A percentile compares a stretch with the other conserved stretches of the same genome.
These are phyloP conservation scores for Boletus speciosus DNA, from an alignment of 768 basidiomycete genomes.

Conservation along the genomic window DNA sequence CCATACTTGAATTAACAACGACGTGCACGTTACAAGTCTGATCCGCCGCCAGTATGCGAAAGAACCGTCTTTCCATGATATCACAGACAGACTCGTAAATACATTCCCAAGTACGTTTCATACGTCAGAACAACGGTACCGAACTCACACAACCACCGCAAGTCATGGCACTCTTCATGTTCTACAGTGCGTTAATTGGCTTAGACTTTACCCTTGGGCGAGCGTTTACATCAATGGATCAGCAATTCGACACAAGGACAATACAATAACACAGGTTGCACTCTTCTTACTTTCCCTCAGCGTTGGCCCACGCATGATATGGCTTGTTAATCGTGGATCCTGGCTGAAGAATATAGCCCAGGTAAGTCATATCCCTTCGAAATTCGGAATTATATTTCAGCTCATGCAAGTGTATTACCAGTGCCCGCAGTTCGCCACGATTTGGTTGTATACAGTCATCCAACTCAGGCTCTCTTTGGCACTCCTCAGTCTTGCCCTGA, in stretches of 20 bases:
- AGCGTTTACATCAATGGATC: conserved; percentile 5
- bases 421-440: conserved; percentile 74
- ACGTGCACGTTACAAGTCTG: conserved; percentile 42
- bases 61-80: conserved; percentile 43
- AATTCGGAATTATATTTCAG: background rate
- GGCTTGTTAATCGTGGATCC: conserved; percentile 62
- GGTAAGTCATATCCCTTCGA: conserved; percentile 36
- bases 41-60: conserved; percentile 78
- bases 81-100: conserved; percentile 57
- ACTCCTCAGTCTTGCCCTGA: conserved; percentile 48
- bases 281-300: conserved; percentile 57
- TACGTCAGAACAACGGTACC: background rate
- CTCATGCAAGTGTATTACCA: conserved; percentile 26
- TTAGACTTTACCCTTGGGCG: background rate
- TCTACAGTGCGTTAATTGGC: conserved; percentile 23
- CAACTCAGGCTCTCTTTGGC: conserved; percentile 67
- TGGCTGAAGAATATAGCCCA: conserved; percentile 75
- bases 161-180: conserved; percentile 73
- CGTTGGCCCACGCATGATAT: conserved; percentile 66
- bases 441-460: conserved; percentile 75
- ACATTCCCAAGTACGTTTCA: conserved; percentile 67
- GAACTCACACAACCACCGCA: conserved; percentile 2
- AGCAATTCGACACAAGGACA: conserved; percentile 63
- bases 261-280: conserved; percentile 48
- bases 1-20: background rate